A percentile compares a stretch with the other conserved stretches of the same genome.
Conservation (phyloP, 2,329 filamentous ascomycete species). For the Xylaria sp. region DNA sequence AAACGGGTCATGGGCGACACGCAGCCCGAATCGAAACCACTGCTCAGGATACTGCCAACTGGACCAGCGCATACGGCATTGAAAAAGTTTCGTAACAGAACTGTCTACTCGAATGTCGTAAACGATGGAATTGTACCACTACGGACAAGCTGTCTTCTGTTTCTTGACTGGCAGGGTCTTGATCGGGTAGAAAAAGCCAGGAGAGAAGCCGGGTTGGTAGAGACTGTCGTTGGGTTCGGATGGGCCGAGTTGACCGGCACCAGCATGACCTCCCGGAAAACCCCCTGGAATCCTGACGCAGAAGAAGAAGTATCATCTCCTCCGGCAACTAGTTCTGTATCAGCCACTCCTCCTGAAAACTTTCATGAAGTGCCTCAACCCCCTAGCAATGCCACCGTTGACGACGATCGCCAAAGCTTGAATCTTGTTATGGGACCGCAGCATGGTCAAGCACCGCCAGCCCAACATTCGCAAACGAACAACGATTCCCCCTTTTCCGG, state of each 20-base stretch:
- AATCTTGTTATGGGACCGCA: conserved; percentile 37
- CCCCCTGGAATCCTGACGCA: conserved; percentile 39
- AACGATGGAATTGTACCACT: conserved; percentile 96
- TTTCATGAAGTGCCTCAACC: conserved; percentile 65
- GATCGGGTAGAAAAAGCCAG: conserved; percentile 91
- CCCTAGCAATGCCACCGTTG: conserved; percentile 55
- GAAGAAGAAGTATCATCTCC: conserved; percentile 29
- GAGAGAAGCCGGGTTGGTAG: conserved; percentile 84
- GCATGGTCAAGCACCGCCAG: conserved; percentile 27
- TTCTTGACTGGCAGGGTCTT: conserved; percentile 92
- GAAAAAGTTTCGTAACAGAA: conserved; percentile 82
- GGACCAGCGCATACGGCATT: conserved; percentile 85
- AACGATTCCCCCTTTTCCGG: conserved; percentile 52
- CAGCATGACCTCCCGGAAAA: conserved; percentile 49
- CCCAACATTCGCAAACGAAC: conserved; percentile 32
- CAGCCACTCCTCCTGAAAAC: conserved; percentile 32
- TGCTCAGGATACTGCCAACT: conserved; percentile 82
- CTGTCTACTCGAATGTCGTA: conserved; percentile 93
- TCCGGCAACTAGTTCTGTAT: conserved; percentile 32
- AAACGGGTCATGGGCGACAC: conserved; percentile 52
- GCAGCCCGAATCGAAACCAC: conserved; percentile 79
- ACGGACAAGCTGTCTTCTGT: conserved; percentile 90
- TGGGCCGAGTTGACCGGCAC: conserved; percentile 84
- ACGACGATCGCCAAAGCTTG: conserved; percentile 60
- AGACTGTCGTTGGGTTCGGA: conserved; percentile 87